A percentile compares a stretch with the other conserved stretches of the same genome.
These are phyloP conservation scores for Debaryomyces tyrocola DNA, from an alignment of 805 yeast species.

Conservation along the genomic window DNA sequence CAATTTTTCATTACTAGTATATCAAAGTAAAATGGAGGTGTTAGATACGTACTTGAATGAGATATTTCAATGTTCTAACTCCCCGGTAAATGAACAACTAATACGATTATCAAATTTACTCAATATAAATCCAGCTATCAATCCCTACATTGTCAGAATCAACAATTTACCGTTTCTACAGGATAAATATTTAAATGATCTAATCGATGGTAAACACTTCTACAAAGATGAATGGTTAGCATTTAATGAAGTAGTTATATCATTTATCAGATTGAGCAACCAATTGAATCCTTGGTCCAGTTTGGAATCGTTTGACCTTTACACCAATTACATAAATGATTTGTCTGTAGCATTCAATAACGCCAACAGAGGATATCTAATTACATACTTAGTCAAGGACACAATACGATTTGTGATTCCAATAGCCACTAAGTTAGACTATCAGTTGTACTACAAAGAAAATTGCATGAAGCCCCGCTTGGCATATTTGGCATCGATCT, in stretches of 20 bases:
- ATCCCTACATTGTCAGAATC: constrained; percentile 25
- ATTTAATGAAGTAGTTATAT: constrained; percentile 42
- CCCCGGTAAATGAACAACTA: constrained; percentile 20
- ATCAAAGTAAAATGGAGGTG: constrained; percentile 14
- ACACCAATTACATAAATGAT: constrained; percentile 46
- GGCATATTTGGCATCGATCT: constrained; percentile 51
- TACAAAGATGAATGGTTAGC: constrained; percentile 44
- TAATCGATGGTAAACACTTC: constrained; percentile 21
- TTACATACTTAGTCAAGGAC: constrained; percentile 35
- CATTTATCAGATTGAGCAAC: constrained; percentile 49
- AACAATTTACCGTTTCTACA: constrained; percentile 17
- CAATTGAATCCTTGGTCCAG: constrained; percentile 56
- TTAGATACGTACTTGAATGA: constrained; percentile 24
- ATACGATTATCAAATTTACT: constrained; percentile 20
- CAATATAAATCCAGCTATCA: constrained; percentile 22
- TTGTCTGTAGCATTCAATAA: constrained; percentile 51
- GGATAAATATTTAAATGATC: constrained; percentile 13
- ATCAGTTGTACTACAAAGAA: constrained; percentile 43
- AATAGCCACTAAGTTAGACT: constrained; percentile 40
- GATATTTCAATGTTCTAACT: constrained; percentile 27
- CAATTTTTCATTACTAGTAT: too few species aligned
- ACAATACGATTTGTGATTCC: constrained; percentile 44
- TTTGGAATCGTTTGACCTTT: constrained; percentile 55
- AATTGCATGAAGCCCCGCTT: constrained; percentile 43
- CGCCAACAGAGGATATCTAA: constrained; percentile 36